Evolutionary conservation across 768 basidiomycete species (phyloP), one percentile per base, ranked within the genome.

Genomic region (Auricularia auricula-judae): DNA sequence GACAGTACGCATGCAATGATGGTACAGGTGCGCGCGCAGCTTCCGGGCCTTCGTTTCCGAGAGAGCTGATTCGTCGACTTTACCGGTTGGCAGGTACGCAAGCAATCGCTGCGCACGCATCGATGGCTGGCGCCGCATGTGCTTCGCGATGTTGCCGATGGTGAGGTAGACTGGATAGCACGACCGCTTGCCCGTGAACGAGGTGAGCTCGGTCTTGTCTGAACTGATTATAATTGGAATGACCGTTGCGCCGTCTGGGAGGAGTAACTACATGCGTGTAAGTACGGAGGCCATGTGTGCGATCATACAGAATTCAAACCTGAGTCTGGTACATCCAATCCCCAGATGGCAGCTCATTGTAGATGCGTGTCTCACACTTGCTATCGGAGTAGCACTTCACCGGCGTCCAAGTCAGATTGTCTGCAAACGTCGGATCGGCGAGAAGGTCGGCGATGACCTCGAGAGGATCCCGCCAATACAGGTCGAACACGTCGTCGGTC

Each of bases 291-390:
- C 12, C 10, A 29, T 33, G 12, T 51, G 47, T 43, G 53, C 53
- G 11, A 21, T 23, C 56, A 63, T 39, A 7, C 39, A 64, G 23
- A 64, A 3, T 3, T 67, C 75, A 34, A 66, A 81, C 81, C 73
- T 82, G 82, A 1, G 73, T 77, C 10, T 60, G 59, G 81, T 81
- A 82, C 82, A 81, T 82, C 82, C 82, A 84, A 58, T 76, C 74
- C 0, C 77, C 80, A 0, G 79, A 82, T 51, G 81, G 72, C 75
- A 82, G 76, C 56, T 82, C 79, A 65, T 70, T 67, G 64, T 75
- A 81, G 0, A 80, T 16, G 0, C 73, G 64, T 0, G 64, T 53
- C 1, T 56, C 73, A 8, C 70, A 34, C 5, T 72, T 70, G 0
- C 60, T 66, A 64, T 78, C 76, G 0, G 67, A 39, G 64, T 74